Conservation (phyloP, 345 rosid species). For the Salix arbutifolia region DNA sequence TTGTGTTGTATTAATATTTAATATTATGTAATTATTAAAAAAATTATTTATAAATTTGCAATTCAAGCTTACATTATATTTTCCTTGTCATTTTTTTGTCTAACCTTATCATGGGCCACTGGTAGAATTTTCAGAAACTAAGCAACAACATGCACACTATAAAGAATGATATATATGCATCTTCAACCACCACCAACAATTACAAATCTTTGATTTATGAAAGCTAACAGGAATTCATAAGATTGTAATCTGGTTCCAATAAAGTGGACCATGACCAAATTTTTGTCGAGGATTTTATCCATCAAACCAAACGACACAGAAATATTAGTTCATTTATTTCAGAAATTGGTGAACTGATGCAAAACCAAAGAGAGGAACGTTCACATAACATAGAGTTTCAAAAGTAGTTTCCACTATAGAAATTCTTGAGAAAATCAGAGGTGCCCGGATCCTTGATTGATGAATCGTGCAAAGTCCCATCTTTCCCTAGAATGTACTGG, state of each 20-base stretch:
- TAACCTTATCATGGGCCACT: not conserved
- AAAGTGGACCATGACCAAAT: not conserved
- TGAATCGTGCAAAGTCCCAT: constrained; percentile 67
- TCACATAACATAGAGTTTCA: constrained; percentile 27
- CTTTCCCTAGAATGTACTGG: constrained; percentile 67
- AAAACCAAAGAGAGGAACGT: not conserved
- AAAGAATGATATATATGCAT: not conserved
- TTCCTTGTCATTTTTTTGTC: no score
- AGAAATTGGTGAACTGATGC: constrained; percentile 10
- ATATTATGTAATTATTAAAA: no score
- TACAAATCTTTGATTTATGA: not conserved
- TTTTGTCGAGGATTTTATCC: constrained; percentile 1
- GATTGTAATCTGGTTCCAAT: constrained; percentile 4
- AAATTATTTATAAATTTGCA: no score
- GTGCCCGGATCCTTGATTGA: constrained; percentile 60
- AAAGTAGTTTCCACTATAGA: constrained; percentile 81
- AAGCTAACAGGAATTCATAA: not conserved
- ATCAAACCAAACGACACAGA: not conserved
- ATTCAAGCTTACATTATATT: no score
- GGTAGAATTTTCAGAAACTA: not conserved
- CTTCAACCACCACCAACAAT: not conserved
- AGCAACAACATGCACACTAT: not conserved
- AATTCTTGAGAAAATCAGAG: constrained; percentile 80
- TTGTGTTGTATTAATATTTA: no score
- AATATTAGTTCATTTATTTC: constrained; percentile 26